Percentiles rank a stretch among this genome's conserved stretches.
Conservation (phyloP, 2,329 filamentous ascomycete genomes). For the Ophiosphaerella herpotricha region DNA sequence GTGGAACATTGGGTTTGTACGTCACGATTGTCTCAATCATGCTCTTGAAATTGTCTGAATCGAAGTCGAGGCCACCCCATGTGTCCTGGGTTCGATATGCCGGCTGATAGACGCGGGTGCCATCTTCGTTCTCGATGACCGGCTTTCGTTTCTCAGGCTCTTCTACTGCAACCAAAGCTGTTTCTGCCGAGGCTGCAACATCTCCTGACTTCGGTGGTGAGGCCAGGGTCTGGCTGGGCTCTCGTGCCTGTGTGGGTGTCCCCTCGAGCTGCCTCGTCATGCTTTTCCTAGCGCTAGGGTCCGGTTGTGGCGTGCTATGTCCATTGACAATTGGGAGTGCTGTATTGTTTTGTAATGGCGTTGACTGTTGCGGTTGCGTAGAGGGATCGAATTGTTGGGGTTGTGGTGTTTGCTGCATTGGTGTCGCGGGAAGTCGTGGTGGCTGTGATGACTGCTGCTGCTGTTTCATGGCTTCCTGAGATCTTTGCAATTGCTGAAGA, state of each 20-base stretch:
- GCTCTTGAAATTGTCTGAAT: conserved; percentile 67
- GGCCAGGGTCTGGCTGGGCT: conserved; percentile 29
- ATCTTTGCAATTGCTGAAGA: conserved; percentile 50
- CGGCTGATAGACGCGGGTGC: conserved; percentile 35
- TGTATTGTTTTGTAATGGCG: conserved; percentile 53
- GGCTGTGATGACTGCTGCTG: conserved; percentile 30
- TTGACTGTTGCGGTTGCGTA: conserved; percentile 43
- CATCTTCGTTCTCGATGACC: conserved; percentile 34
- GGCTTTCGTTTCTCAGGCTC: conserved; percentile 28
- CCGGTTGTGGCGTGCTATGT: conserved; percentile 51
- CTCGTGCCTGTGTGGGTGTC: conserved; percentile 40
- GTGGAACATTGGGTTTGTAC: conserved; percentile 75
- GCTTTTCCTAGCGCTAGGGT: conserved; percentile 43
- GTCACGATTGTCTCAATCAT: conserved; percentile 70
- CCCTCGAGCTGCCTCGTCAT: conserved; percentile 43
- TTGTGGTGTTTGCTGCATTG: conserved; percentile 26
- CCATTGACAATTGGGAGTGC: conserved; percentile 53
- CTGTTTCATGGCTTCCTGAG: conserved; percentile 46
- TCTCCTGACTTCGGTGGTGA: conserved; percentile 38
- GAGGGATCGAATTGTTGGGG: conserved; percentile 37
- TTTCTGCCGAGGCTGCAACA: conserved; percentile 19
- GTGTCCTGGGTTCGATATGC: conserved; percentile 31
- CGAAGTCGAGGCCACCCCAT: conserved; percentile 48
- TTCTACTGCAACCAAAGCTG: conserved; percentile 16
- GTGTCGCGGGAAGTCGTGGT: conserved; percentile 10